phyloP scores from a whole-genome alignment of 495 filamentous ascomycete genomes.

The Entonaema liquescens region DNA sequence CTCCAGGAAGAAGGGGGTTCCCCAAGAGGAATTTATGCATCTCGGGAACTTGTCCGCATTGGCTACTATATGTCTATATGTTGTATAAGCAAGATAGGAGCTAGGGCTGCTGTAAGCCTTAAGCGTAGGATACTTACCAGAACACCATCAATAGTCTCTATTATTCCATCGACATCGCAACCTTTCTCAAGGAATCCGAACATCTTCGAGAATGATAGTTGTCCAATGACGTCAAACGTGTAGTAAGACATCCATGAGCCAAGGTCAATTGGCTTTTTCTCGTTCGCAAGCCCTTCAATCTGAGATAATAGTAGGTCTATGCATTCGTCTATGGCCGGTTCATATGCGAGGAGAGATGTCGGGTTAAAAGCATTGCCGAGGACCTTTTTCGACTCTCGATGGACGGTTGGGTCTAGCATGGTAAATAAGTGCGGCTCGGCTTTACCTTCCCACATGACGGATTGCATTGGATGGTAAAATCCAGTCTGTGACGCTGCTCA shows the following conservation, averaged over 20 bases:
- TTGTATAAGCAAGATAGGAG: not conserved
- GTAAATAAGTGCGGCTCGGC: not conserved
- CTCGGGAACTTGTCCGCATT: conserved; percentile 53
- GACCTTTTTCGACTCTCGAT: not conserved
- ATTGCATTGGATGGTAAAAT: not conserved
- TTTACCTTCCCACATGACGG: not conserved
- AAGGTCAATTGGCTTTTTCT: conserved; percentile 52
- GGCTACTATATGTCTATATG: not conserved
- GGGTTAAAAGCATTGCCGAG: not conserved
- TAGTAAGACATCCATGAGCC: conserved; percentile 66
- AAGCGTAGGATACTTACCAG: conserved; percentile 50
- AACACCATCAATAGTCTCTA: conserved; percentile 49
- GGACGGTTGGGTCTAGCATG: not conserved
- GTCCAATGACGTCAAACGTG: conserved; percentile 68
- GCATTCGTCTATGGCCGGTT: conserved; percentile 39
- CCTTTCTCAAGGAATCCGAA: conserved; percentile 63
- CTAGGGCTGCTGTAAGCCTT: not conserved
- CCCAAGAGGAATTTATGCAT: not conserved
- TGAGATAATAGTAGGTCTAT: conserved; percentile 65
- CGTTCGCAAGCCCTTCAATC: conserved; percentile 44
- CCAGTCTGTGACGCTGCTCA: not conserved
- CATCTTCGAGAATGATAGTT: conserved; percentile 63
- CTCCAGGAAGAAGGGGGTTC: not conserved
- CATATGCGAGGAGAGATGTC: not conserved
- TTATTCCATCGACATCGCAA: conserved; percentile 59